Conservation (phyloP, 768 basidiomycete genomes). For the Terana coerulea region DNA sequence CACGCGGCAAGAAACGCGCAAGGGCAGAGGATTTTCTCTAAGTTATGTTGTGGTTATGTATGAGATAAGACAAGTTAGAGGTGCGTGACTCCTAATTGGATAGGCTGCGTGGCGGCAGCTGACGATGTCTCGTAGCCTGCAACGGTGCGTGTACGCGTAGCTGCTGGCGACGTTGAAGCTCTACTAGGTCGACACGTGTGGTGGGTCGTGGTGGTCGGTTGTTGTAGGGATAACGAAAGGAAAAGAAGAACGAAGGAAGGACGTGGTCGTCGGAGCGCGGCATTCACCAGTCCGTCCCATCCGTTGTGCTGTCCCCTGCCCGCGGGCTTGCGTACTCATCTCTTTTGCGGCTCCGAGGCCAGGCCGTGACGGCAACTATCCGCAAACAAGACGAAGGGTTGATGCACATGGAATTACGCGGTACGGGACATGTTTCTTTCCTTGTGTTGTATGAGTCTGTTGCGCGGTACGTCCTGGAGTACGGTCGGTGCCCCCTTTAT, state of each 20-base stretch:
- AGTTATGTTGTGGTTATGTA: neutral
- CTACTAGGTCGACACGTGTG: neutral
- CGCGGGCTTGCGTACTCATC: constrained; percentile 8
- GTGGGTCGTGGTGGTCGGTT: neutral
- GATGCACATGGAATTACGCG: too few relatives aligned
- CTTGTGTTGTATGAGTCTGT: too few relatives aligned
- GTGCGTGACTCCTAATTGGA: neutral
- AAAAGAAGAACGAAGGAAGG: too few relatives aligned
- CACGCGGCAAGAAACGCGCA: constrained; percentile 79
- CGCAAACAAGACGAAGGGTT: too few relatives aligned
- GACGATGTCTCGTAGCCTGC: neutral
- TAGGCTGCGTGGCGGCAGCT: neutral
- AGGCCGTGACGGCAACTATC: too few relatives aligned
- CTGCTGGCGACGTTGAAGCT: neutral
- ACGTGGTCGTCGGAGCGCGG: too few relatives aligned
- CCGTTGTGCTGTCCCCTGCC: constrained; percentile 5
- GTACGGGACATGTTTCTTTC: too few relatives aligned
- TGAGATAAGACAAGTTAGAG: neutral
- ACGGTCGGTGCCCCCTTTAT: too few relatives aligned
- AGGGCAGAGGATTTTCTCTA: constrained; percentile 86
- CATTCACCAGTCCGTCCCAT: constrained; percentile 19
- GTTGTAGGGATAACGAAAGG: neutral
- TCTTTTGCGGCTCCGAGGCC: too few relatives aligned
- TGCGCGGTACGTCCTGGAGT: too few relatives aligned
- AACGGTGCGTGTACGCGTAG: constrained; percentile 1